Percentiles rank a stretch among this genome's conserved stretches.
Evolutionary conservation across 2,329 filamentous ascomycete species (phyloP).

Genomic region (Aureobasidium sp.): DNA sequence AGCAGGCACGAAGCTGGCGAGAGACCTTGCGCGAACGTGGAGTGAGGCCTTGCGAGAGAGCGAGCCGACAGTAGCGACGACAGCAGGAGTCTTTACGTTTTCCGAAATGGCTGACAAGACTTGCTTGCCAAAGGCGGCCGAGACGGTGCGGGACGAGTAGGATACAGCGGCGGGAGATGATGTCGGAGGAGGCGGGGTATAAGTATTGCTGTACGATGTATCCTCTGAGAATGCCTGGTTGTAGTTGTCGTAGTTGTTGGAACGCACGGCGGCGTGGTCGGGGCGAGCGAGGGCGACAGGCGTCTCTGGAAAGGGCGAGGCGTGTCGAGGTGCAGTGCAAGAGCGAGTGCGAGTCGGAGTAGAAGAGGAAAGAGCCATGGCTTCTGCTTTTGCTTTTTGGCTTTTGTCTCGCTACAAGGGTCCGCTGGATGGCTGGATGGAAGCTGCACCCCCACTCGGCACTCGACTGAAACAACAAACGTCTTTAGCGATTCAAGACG

Average conservation of each 20-base stretch:
- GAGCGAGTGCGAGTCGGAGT: neutral
- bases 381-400: neutral
- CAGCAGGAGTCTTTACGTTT: slow-evolving; percentile 17
- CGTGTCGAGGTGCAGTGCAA: no score
- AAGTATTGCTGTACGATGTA: slow-evolving; percentile 11
- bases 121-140: slow-evolving; percentile 17
- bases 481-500: neutral
- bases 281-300: slow-evolving; percentile 1
- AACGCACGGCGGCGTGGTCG: neutral
- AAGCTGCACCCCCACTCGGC: slow-evolving; percentile 4
- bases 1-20: slow-evolving; percentile 15
- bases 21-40: slow-evolving; percentile 15
- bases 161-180: neutral
- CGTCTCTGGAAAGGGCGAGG: slow-evolving; percentile 12
- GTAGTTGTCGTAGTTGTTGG: slow-evolving; percentile 13
- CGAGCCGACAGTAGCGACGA: slow-evolving; percentile 10
- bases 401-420: no score
- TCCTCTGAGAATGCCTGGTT: slow-evolving; percentile 13
- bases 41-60: slow-evolving; percentile 18
- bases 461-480: slow-evolving; percentile 7
- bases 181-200: neutral
- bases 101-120: slow-evolving; percentile 19
- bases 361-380: slow-evolving; percentile 6
- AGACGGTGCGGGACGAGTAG: slow-evolving; percentile 5
- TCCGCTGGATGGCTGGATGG: neutral